A percentile compares a stretch with the other conserved stretches of the same genome.
phyloP scores from a whole-genome alignment of 371 early-diverging fungal species.

The Saksenaea oblongispora region DNA sequence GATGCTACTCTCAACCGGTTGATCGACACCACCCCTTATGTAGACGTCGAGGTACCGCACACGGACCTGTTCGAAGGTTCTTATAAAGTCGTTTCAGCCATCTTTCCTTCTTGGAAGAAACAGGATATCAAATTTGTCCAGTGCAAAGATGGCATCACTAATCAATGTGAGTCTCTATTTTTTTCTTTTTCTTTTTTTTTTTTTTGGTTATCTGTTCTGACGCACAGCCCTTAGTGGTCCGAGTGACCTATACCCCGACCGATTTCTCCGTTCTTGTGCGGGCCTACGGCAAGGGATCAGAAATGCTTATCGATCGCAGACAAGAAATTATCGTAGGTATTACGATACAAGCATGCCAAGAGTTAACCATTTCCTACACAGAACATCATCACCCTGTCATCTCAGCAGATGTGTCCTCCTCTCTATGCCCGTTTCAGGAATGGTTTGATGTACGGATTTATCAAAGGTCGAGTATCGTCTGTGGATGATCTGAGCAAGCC shows the following conservation, averaged over 20 bases:
- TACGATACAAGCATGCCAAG: neutral
- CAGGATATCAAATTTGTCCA: conserved; percentile 66
- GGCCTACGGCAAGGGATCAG: conserved; percentile 86
- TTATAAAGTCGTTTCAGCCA: conserved; percentile 48
- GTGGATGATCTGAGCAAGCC: conserved; percentile 74
- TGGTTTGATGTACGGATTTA: conserved; percentile 90
- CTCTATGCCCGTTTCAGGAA: conserved; percentile 86
- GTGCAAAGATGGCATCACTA: conserved; percentile 93
- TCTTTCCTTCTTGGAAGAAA: conserved; percentile 78
- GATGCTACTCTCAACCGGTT: conserved; percentile 32
- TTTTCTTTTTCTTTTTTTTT: neutral
- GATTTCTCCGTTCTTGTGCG: conserved; percentile 79
- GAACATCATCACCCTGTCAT: conserved; percentile 81
- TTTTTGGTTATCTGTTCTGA: neutral
- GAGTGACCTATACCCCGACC: conserved; percentile 66
- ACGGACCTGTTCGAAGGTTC: conserved; percentile 69
- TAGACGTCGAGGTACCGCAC: conserved; percentile 57
- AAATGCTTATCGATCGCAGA: conserved; percentile 85
- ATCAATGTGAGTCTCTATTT: conserved; percentile 65
- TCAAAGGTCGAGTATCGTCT: conserved; percentile 72
- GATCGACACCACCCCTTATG: conserved; percentile 49
- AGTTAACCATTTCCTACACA: conserved; percentile 20
- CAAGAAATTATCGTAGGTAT: conserved; percentile 84
- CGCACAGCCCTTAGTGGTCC: conserved; percentile 61
- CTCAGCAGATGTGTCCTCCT: conserved; percentile 75